Conservation (phyloP, 805 yeast species). For the Wickerhamomyces sydowiorum region DNA sequence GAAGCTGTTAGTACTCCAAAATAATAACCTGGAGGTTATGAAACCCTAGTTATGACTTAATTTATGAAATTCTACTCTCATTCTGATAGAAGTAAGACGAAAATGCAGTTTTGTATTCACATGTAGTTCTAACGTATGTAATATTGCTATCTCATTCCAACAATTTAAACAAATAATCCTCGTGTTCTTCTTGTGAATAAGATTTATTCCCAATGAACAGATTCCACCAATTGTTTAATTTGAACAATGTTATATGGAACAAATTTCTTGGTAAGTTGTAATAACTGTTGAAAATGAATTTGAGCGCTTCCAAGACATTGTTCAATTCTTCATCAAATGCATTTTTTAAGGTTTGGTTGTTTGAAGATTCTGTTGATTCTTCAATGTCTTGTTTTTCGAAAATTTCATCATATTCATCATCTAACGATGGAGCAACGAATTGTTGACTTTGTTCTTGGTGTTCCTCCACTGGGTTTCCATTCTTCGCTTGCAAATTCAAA, state of each 20-base stretch:
- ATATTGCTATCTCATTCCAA: too few species aligned
- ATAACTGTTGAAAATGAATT: slow-evolving; percentile 64
- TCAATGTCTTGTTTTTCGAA: neutral
- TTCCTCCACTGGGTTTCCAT: slow-evolving; percentile 3
- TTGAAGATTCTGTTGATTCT: neutral
- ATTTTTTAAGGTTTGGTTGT: slow-evolving; percentile 20
- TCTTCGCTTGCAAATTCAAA: slow-evolving; percentile 32
- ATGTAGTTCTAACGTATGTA: too few species aligned
- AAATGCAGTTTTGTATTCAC: too few species aligned
- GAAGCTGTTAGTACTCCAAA: slow-evolving; percentile 5
- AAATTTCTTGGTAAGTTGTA: slow-evolving; percentile 60
- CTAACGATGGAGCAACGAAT: slow-evolving; percentile 4
- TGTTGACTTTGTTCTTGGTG: slow-evolving; percentile 4
- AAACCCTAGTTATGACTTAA: too few species aligned
- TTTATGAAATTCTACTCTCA: too few species aligned
- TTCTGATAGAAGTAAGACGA: too few species aligned
- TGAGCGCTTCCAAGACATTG: slow-evolving; percentile 53
- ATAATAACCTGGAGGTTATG: neutral
- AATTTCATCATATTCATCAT: slow-evolving; percentile 4
- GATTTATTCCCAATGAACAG: slow-evolving; percentile 56
- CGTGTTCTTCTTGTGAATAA: slow-evolving; percentile 10
- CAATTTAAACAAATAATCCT: slow-evolving; percentile 17
- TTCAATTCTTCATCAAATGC: slow-evolving; percentile 46
- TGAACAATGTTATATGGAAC: slow-evolving; percentile 42
- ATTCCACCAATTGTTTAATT: slow-evolving; percentile 63